Conservation (phyloP, 805 yeast genomes). For the Candida easanensis region DNA sequence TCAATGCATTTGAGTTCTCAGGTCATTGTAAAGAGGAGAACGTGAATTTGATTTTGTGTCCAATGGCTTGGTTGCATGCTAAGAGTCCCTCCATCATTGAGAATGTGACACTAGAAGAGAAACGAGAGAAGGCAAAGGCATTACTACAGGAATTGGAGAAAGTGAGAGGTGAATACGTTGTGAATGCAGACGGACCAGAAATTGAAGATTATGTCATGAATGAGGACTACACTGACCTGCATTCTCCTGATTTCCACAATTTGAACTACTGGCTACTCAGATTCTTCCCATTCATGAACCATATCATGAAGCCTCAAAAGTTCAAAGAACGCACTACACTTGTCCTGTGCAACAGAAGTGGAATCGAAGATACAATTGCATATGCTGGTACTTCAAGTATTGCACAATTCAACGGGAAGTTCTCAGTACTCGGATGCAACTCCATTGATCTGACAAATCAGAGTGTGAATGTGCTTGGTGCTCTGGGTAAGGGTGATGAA, state of each 20-base stretch:
- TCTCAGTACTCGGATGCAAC: slow-evolving; percentile 24
- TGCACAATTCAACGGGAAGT: slow-evolving; percentile 47
- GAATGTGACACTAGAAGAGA: slow-evolving; percentile 12
- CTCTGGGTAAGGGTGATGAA: slow-evolving; percentile 61
- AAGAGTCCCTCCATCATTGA: slow-evolving; percentile 39
- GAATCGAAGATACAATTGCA: slow-evolving; percentile 66
- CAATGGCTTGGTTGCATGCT: slow-evolving; percentile 82
- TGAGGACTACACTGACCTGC: slow-evolving; percentile 28
- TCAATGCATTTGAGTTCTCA: slow-evolving; percentile 70
- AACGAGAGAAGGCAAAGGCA: slow-evolving; percentile 18
- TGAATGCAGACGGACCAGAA: slow-evolving; percentile 8
- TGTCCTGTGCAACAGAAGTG: slow-evolving; percentile 68
- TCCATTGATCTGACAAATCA: slow-evolving; percentile 40
- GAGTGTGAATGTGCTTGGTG: slow-evolving; percentile 53
- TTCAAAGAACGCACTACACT: slow-evolving; percentile 33
- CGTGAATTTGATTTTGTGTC: slow-evolving; percentile 61
- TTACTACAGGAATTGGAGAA: slow-evolving; percentile 14
- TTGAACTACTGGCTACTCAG: slow-evolving; percentile 75
- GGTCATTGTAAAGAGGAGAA: slow-evolving; percentile 43
- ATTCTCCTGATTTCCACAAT: slow-evolving; percentile 45
- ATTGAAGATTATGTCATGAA: slow-evolving; percentile 15
- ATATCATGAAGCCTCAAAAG: slow-evolving; percentile 18
- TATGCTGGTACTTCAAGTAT: slow-evolving; percentile 69
- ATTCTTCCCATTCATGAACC: slow-evolving; percentile 57
- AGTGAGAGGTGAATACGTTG: slow-evolving; percentile 17